Percentiles rank a stretch among this genome's conserved stretches.
These are phyloP conservation scores for Pichia sporocuriosa DNA, from an alignment of 805 yeast genomes.

Conservation along the genomic window DNA sequence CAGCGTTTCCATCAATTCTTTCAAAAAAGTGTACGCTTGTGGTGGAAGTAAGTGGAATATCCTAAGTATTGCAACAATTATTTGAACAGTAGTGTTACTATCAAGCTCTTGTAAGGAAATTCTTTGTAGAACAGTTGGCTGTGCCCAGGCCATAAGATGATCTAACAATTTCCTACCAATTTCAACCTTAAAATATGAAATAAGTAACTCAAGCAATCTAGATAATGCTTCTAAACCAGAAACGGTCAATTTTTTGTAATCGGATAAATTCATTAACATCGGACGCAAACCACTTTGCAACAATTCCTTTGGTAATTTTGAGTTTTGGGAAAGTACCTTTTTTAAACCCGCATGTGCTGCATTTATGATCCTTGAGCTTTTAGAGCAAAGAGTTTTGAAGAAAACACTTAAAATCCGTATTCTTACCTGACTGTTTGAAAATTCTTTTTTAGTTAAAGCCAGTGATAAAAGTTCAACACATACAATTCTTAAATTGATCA, in stretches of 20 bases:
- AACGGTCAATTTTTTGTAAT: constrained; percentile 83
- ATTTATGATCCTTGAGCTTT: constrained; percentile 78
- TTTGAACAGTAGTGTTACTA: constrained; percentile 74
- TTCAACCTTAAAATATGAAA: constrained; percentile 92
- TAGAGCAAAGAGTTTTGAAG: constrained; percentile 84
- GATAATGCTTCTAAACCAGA: constrained; percentile 90
- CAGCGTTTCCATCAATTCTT: constrained; percentile 72
- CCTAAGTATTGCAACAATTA: constrained; percentile 83
- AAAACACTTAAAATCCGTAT: constrained; percentile 86
- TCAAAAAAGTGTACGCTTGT: constrained; percentile 86
- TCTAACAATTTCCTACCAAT: constrained; percentile 90
- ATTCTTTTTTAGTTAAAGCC: constrained; percentile 80
- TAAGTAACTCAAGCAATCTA: constrained; percentile 72
- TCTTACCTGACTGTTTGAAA: constrained; percentile 60
- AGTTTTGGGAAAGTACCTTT: constrained; percentile 74
- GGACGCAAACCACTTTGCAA: constrained; percentile 95
- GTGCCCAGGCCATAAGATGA: constrained; percentile 95
- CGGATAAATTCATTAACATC: constrained; percentile 90
- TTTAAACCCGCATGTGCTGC: constrained; percentile 90
- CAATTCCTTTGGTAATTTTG: constrained; percentile 86
- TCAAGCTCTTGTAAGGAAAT: constrained; percentile 75
- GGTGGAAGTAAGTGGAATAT: constrained; percentile 89
- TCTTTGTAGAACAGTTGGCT: constrained; percentile 66
- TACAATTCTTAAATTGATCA: constrained; percentile 80
- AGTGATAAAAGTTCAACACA: constrained; percentile 78